Evolutionary conservation across 441 rosid species (phyloP).

Genomic region (Populus hybrid): DNA sequence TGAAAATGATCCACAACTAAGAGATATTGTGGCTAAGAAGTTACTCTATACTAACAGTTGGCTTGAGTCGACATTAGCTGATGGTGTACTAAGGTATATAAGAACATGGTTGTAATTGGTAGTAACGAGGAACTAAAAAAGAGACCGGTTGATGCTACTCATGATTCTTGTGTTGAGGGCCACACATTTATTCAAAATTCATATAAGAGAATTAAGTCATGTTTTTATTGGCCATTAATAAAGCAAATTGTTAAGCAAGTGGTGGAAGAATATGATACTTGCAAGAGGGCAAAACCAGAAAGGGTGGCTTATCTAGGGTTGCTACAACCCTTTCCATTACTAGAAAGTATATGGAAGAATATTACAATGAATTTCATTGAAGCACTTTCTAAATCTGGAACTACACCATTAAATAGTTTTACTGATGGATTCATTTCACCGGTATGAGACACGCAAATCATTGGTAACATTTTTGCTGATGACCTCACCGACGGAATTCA

Average conservation of each 20-base stretch:
- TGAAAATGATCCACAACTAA: neutral
- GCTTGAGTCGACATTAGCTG: accelerated
- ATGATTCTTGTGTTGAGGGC: neutral
- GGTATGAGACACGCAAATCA: no score
- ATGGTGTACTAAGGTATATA: neutral
- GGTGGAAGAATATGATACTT: neutral
- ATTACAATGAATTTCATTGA: neutral
- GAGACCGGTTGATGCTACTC: no score
- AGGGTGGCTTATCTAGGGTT: neutral
- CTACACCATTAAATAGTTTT: no score
- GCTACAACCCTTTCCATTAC: neutral
- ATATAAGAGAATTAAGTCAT: neutral
- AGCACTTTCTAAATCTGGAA: neutral
- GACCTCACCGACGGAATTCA: no score
- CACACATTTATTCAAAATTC: no score
- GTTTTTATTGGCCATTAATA: neutral
- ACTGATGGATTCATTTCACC: no score
- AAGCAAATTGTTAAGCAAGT: no score
- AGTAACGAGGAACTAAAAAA: no score
- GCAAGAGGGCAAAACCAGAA: neutral
- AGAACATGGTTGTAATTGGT: neutral
- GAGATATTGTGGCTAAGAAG: neutral
- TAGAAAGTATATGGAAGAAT: neutral
- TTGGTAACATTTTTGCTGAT: no score
- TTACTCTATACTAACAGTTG: no score